phyloP scores from a whole-genome alignment of 2,329 filamentous ascomycete genomes.

The Xylaria sp. region DNA sequence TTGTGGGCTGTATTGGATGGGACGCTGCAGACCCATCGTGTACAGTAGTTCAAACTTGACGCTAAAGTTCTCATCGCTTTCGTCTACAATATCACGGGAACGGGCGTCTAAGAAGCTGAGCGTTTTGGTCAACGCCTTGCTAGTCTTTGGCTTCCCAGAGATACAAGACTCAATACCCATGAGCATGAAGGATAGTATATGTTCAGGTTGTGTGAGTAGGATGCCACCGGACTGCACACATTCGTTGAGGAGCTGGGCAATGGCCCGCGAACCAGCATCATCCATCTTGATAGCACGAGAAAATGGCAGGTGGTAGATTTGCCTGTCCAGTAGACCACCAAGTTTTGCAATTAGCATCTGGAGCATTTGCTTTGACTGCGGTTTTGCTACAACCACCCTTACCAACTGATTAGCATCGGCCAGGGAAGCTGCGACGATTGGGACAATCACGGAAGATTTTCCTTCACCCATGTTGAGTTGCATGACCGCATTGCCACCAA shows the following conservation, averaged over 20 bases:
- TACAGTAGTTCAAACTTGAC: constrained; percentile 71
- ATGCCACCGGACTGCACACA: constrained; percentile 64
- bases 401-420: constrained; percentile 62
- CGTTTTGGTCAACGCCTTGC: constrained; percentile 50
- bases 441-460: constrained; percentile 75
- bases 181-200: constrained; percentile 70
- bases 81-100: constrained; percentile 69
- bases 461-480: constrained; percentile 79
- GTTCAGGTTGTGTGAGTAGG: constrained; percentile 70
- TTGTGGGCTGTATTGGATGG: constrained; percentile 62
- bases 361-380: constrained; percentile 69
- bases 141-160: constrained; percentile 41
- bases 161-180: constrained; percentile 65
- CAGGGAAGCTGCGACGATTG: constrained; percentile 66
- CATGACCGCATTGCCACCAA: constrained; percentile 62
- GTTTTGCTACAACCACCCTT: constrained; percentile 69
- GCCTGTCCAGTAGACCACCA: constrained; percentile 64
- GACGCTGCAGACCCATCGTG: constrained; percentile 63
- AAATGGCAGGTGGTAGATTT: constrained; percentile 68
- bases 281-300: constrained; percentile 58
- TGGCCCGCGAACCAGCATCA: constrained; percentile 43
- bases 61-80: constrained; percentile 72
- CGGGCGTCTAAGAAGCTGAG: constrained; percentile 57
- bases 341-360: constrained; percentile 65
- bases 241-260: constrained; percentile 54